Evolutionary conservation across 2,329 filamentous ascomycete genomes (phyloP), one percentile per base, ranked within the genome.

Genomic region (Aspergillus sojae): DNA sequence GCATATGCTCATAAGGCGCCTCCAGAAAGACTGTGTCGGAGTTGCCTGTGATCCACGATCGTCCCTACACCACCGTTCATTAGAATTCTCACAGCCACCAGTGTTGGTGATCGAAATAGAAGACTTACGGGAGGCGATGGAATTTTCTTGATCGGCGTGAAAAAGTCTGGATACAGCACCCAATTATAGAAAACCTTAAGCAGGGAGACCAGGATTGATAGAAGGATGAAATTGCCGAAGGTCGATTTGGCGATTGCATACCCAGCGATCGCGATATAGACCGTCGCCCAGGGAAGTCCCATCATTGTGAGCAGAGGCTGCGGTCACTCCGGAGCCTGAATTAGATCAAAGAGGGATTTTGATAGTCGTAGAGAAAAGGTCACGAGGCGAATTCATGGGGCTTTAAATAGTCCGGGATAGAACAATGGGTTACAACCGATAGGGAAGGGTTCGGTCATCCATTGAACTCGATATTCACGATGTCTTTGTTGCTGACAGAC

Each of bases 11-110:
- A 9, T 80, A 82, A 0, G 79, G 79, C 1, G 80, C 73, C 57
- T 80, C 75, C 7, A 75, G 66, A n/a, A 74, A 65, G 21, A 82
- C 74, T 0, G 68, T 66, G 5, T 65, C 61, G 41, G 76, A 78
- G 58, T 85, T 83, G 2, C 84, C 84, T 64, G 74, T 82, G 63
- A 84, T 72, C 70, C 80, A 81, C 61, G 75, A 77, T 54, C 78
- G 76, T 10, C 69, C 72, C 75, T 82, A 59, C 28, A 23, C 14
- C 32, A 16, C 34, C 2, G 30, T 70, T 32, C 68, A 57, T 23
- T 21, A 34, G 19, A 10, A n/a, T 52, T 28, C 5, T 12, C 26
- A 10, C 5, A 21, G 26, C 16, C 2, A 34, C 26, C 4, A 10
- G 48, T 19, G 19, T 32, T 19, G 4, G 48, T 34, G 16, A 32